phyloP scores from a whole-genome alignment of 495 filamentous ascomycete genomes.

The Penicillium argentinense region DNA sequence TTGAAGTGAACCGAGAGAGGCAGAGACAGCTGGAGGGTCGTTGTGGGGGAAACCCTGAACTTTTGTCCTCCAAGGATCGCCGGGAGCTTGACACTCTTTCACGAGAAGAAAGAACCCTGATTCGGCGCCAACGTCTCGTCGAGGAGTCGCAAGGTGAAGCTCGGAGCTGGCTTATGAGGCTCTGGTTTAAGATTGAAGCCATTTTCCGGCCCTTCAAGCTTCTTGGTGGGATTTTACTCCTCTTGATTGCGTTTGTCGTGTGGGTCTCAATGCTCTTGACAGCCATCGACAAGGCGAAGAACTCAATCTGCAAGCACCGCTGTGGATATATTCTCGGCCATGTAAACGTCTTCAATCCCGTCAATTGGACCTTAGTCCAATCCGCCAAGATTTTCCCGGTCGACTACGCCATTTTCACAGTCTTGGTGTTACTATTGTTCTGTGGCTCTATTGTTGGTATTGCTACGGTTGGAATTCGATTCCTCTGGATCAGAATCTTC shows the following conservation, averaged over 20 bases:
- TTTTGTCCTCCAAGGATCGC: slow-evolving; percentile 78
- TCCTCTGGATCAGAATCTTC: slow-evolving; percentile 92
- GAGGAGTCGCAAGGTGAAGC: slow-evolving; percentile 76
- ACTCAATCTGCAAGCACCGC: slow-evolving; percentile 84
- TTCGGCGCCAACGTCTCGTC: slow-evolving; percentile 83
- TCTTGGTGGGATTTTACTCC: slow-evolving; percentile 74
- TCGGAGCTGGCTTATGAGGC: slow-evolving; percentile 63
- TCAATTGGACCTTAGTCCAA: slow-evolving; percentile 87
- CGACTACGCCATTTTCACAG: slow-evolving; percentile 84
- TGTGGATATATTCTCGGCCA: slow-evolving; percentile 94
- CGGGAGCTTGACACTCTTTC: slow-evolving; percentile 83
- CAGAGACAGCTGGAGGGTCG: slow-evolving; percentile 88
- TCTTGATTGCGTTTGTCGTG: slow-evolving; percentile 67
- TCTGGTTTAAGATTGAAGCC: slow-evolving; percentile 76
- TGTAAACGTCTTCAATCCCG: slow-evolving; percentile 89
- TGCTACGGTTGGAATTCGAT: slow-evolving; percentile 83
- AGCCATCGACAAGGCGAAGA: slow-evolving; percentile 91
- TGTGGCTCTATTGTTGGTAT: slow-evolving; percentile 81
- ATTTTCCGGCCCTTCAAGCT: slow-evolving; percentile 83
- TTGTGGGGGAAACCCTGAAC: slow-evolving; percentile 71
- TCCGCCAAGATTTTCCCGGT: slow-evolving; percentile 83
- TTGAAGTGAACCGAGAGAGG: slow-evolving; percentile 84
- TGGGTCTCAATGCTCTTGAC: slow-evolving; percentile 95
- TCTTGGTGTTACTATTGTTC: slow-evolving; percentile 84
- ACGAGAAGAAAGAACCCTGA: slow-evolving; percentile 87